Percentiles rank a stretch among this genome's conserved stretches.
Conservation (phyloP, 805 yeast genomes). For the Debaryomyces maramus region DNA sequence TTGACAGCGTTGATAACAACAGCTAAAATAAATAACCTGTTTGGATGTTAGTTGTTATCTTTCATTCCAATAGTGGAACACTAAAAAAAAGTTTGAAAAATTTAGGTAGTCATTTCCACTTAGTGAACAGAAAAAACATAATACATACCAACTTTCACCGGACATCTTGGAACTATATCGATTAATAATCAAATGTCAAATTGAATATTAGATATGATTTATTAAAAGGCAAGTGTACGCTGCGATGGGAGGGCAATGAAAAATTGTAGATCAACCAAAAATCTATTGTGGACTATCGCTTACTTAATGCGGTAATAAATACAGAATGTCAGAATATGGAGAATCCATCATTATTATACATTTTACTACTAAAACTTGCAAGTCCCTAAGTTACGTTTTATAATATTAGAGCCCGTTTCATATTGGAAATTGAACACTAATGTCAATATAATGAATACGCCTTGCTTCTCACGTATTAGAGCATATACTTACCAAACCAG, state of each 20-base stretch:
- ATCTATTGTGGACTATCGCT: background rate
- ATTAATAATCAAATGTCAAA: background rate
- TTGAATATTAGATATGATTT: background rate
- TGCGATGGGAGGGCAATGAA: slow-evolving; percentile 8
- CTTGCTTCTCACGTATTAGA: too few species aligned
- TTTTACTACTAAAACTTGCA: too few species aligned
- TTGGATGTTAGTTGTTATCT: slow-evolving; percentile 1
- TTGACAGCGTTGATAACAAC: slow-evolving; percentile 84
- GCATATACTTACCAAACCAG: too few species aligned
- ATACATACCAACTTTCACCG: slow-evolving; percentile 49
- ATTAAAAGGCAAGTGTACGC: background rate
- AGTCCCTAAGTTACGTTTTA: too few species aligned
- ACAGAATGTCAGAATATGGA: background rate
- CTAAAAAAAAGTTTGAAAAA: too few species aligned
- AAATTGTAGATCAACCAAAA: slow-evolving; percentile 1
- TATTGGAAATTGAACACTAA: too few species aligned
- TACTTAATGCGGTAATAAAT: background rate
- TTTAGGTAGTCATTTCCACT: slow-evolving; percentile 27
- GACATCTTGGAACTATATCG: slow-evolving; percentile 31
- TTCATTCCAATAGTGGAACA: too few species aligned
- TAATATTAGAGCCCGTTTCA: too few species aligned
- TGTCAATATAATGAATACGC: too few species aligned
- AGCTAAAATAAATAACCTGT: slow-evolving; percentile 67
- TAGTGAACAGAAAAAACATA: slow-evolving; percentile 1
- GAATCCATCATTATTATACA: background rate